Percentiles rank a stretch among this genome's conserved stretches.
Evolutionary conservation across 352 stramenopile genomes (phyloP).

Genomic region (Pythium biforme): DNA sequence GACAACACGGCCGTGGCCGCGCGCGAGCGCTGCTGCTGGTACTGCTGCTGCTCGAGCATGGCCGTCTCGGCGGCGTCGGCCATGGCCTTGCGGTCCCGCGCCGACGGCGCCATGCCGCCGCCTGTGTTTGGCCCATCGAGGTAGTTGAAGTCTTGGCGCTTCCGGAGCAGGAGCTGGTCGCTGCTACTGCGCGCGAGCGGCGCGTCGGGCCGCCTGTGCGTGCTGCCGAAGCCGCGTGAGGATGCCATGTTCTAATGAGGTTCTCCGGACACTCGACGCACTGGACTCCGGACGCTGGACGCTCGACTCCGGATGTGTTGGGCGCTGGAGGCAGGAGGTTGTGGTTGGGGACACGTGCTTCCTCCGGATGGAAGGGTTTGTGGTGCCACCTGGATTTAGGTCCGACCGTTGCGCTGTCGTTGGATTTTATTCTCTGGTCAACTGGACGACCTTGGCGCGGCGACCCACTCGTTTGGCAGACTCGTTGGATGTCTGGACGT

Average conservation of each 20-base stretch:
- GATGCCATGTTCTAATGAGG: conserved; percentile 8
- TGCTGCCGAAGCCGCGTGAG: not conserved
- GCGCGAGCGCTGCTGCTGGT: conserved; percentile 9
- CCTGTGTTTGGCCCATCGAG: conserved; percentile 7
- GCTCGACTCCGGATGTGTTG: not conserved
- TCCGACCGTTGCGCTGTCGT: conserved; percentile 7
- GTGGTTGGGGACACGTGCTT: no score
- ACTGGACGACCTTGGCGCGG: not conserved
- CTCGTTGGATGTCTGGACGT: not conserved
- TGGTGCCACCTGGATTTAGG: not conserved
- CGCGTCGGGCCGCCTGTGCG: not conserved
- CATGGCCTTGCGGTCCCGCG: conserved; percentile 23
- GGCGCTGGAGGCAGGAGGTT: no score
- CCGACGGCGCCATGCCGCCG: not conserved
- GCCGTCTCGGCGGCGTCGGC: conserved; percentile 18
- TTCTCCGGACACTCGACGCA: not conserved
- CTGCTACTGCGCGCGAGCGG: conserved; percentile 23
- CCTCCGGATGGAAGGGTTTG: not conserved
- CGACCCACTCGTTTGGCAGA: not conserved
- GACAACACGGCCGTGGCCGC: conserved; percentile 10
- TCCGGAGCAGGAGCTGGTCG: conserved; percentile 25
- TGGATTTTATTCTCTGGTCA: not conserved
- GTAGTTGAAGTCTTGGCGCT: conserved; percentile 22
- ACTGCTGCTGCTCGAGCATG: conserved; percentile 12
- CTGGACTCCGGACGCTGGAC: conserved; percentile 3